Conservation (phyloP, 768 basidiomycete species). For the Fistulinella prunicolor region DNA sequence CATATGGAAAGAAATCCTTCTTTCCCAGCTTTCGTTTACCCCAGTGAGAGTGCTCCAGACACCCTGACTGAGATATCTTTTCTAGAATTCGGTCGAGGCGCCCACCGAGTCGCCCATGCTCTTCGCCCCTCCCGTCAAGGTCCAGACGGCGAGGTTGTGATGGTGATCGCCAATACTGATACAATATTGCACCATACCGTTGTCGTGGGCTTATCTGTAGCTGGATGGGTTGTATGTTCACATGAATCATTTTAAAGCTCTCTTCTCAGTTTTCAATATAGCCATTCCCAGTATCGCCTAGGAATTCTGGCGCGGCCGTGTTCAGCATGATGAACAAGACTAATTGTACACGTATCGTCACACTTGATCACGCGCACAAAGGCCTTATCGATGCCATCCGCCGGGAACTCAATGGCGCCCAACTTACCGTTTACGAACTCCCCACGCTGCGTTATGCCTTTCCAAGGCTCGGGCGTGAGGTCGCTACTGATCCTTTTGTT, state of each 20-base stretch:
- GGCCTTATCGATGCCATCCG: constrained; percentile 11
- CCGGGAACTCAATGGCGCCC: not conserved
- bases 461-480: constrained; percentile 39
- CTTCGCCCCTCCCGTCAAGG: constrained; percentile 34
- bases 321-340: constrained; percentile 22
- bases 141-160: constrained; percentile 18
- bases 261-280: constrained; percentile 17
- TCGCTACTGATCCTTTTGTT: constrained; percentile 12
- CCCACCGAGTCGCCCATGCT: constrained; percentile 37
- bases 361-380: constrained; percentile 18
- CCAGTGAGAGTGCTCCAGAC: constrained; percentile 7
- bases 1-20: constrained; percentile 24
- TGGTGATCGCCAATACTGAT: constrained; percentile 30
- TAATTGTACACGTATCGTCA: constrained; percentile 18
- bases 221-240: constrained; percentile 36
- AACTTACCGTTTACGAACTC: constrained; percentile 17
- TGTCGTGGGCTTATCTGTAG: constrained; percentile 36
- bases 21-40: constrained; percentile 21
- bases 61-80: constrained; percentile 20
- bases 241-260: constrained; percentile 15
- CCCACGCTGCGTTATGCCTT: constrained; percentile 31
- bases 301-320: constrained; percentile 44
- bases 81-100: constrained; percentile 29
- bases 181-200: constrained; percentile 34
- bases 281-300: constrained; percentile 38